Evolutionary conservation across 805 yeast genomes (phyloP), one percentile per base, ranked within the genome.

Genomic region (Phaffomyces antillensis): DNA sequence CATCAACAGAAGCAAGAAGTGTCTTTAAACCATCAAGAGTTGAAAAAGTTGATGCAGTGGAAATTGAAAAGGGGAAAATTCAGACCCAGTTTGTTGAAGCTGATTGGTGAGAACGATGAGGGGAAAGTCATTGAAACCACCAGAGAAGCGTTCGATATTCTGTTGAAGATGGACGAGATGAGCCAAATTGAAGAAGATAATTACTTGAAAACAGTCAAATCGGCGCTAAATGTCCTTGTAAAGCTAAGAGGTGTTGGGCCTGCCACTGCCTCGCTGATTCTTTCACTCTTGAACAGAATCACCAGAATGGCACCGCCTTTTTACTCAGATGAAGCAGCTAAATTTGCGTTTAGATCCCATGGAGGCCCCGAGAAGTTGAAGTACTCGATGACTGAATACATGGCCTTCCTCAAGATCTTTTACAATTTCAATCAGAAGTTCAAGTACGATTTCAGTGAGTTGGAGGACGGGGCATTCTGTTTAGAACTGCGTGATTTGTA

Each of bases 41-140:
- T 59, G 41, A 47, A 43, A 33, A 50, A 53, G 35, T 42, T 59
- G 26, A 50, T 59, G 55, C 50, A 51, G 2, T 59, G 60, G 60
- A 59, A 59, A 28, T 33, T 59, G n/a, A 47, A 41, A 13, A 59
- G 52, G 50, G 62, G 62, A 0, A 59, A 57, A 26, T 59, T 51
- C 45, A 52, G 62, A 43, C 56, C 62, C 1, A 52, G 52, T 4
- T 35, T 59, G 9, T 50, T 48, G 33, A 53, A 51, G 28, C 39
- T 59, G 24, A 52, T 59, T 5, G 44, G 41, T 4, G 51, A 59
- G 28, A 59, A 59, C 37, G 43, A 45, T 4, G 47, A 44, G 3
- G 43, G 49, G 3, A 24, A 36, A 2, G 57, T 58, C 9, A 10
- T 36, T 1, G 33, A 24, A 9, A 38, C 49, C 3, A 45, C 53